A percentile compares a stretch with the other conserved stretches of the same genome.
Conservation (phyloP, 352 stramenopile genomes). For the Pythium biforme region DNA sequence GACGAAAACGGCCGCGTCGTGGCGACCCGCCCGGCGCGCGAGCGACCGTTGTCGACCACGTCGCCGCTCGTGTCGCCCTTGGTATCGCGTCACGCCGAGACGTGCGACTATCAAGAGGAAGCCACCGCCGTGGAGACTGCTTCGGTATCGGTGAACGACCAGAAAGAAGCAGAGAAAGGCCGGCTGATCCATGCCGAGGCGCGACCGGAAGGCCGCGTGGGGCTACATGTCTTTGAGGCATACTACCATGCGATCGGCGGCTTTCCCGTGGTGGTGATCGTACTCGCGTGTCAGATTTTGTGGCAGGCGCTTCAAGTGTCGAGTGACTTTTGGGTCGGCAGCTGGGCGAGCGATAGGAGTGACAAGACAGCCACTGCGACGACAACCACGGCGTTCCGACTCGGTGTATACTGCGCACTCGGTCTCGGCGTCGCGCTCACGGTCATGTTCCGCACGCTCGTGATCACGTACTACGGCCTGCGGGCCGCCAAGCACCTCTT, state of each 20-base stretch:
- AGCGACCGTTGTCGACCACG: slow-evolving; percentile 10
- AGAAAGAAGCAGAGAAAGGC: background rate
- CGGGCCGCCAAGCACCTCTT: slow-evolving; percentile 52
- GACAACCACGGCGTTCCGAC: background rate
- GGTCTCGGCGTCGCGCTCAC: background rate
- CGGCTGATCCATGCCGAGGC: slow-evolving; percentile 27
- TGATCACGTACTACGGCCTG: background rate
- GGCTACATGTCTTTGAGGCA: background rate
- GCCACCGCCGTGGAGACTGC: too few species aligned
- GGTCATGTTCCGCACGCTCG: background rate
- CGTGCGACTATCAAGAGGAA: too few species aligned
- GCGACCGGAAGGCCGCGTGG: background rate
- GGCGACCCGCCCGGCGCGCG: slow-evolving; percentile 8
- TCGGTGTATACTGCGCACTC: background rate
- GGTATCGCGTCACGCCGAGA: background rate
- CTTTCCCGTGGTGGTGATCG: slow-evolving; percentile 30
- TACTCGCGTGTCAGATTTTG: slow-evolving; percentile 55
- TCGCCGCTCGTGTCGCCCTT: slow-evolving; percentile 9
- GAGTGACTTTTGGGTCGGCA: slow-evolving; percentile 90
- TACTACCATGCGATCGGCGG: slow-evolving; percentile 47
- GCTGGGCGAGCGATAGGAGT: slow-evolving; percentile 52
- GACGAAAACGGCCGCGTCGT: slow-evolving; percentile 5
- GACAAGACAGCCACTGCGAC: background rate
- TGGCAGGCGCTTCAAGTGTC: slow-evolving; percentile 79
- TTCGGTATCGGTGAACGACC: too few species aligned